Conservation (phyloP, 2,329 filamentous ascomycete genomes). For the Colletotrichum sp. region DNA sequence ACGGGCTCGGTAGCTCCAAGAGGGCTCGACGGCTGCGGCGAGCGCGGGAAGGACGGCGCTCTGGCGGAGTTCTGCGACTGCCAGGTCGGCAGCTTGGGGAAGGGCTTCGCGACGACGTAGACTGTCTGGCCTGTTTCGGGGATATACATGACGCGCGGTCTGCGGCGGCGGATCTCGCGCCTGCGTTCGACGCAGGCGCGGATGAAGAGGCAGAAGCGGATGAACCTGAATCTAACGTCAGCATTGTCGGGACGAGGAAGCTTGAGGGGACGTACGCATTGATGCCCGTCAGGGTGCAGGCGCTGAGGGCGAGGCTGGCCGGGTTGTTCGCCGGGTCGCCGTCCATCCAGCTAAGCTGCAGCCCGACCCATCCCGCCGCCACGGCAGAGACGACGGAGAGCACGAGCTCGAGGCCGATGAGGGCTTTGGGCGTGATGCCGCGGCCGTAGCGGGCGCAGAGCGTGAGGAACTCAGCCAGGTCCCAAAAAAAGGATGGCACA, state of each 20-base stretch:
- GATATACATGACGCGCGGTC: constrained; percentile 27
- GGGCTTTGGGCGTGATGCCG: constrained; percentile 30
- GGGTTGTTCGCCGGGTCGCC: background rate
- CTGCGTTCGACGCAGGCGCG: constrained; percentile 30
- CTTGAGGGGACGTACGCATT: background rate
- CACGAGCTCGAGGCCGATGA: constrained; percentile 30
- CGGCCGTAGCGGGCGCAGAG: constrained; percentile 26
- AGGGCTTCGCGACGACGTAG: constrained; percentile 25
- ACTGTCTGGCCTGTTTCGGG: constrained; percentile 25
- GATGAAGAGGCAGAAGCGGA: constrained; percentile 30
- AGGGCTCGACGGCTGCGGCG: background rate
- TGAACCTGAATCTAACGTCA: background rate
- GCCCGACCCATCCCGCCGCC: background rate
- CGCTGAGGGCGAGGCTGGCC: background rate
- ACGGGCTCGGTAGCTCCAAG: background rate
- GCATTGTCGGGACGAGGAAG: fast-evolving
- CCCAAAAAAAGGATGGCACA: constrained; percentile 23
- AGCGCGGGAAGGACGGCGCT: background rate
- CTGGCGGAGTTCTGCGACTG: background rate
- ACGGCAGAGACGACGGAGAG: constrained; percentile 16
- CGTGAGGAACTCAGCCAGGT: constrained; percentile 28
- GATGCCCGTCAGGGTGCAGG: background rate
- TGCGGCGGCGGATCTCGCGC: constrained; percentile 18
- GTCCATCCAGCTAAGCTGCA: background rate
- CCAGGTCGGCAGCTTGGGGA: constrained; percentile 7